Evolutionary conservation across 2,329 filamentous ascomycete genomes (phyloP).

Genomic region (Fusarium xyrophilum): DNA sequence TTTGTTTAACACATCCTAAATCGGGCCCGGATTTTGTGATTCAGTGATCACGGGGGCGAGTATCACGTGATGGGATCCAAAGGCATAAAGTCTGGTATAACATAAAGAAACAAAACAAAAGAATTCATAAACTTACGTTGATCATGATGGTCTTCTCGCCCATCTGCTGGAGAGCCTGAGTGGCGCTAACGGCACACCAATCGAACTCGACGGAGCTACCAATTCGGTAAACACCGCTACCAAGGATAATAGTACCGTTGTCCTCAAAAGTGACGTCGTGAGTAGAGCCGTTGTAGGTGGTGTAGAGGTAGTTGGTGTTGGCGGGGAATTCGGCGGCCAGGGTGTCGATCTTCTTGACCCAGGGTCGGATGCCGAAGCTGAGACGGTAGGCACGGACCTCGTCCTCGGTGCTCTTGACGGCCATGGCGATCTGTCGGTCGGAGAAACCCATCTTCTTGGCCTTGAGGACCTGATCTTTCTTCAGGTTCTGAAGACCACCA

Average conservation of each 20-base stretch:
- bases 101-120: too few relatives aligned
- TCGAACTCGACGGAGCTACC: conserved; percentile 98
- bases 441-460: conserved; percentile 99
- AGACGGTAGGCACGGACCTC: conserved; percentile 85
- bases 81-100: too few relatives aligned
- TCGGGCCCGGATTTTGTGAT: too few relatives aligned
- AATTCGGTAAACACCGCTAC: conserved; percentile 96
- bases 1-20: too few relatives aligned
- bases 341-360: conserved; percentile 98
- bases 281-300: conserved; percentile 93
- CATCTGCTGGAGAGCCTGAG: conserved; percentile 80
- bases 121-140: conserved; percentile 76
- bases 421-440: conserved; percentile 89
- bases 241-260: conserved; percentile 86
- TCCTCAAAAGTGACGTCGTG: conserved; percentile 96
- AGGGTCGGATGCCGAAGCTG: conserved; percentile 88
- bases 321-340: conserved; percentile 96
- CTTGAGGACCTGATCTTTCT: conserved; percentile 86
- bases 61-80: too few relatives aligned
- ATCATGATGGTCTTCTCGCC: conserved; percentile 99
- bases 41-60: too few relatives aligned
- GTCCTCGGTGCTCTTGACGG: conserved; percentile 86
- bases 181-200: conserved; percentile 95
- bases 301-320: conserved; percentile 95
- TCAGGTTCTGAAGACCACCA: conserved; percentile 81